phyloP scores from a whole-genome alignment of 306 rosid species.

The Acacia acuminata region DNA sequence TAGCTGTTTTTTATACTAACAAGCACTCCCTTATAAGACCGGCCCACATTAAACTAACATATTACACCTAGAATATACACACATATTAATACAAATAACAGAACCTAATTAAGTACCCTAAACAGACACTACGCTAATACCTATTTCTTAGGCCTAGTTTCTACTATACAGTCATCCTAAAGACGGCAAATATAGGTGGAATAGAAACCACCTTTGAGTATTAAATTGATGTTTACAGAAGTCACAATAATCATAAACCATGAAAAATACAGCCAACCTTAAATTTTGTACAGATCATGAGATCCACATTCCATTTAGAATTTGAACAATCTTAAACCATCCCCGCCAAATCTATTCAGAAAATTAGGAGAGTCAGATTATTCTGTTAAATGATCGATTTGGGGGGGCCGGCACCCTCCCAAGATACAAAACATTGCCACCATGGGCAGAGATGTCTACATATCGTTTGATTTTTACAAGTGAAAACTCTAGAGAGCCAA shows the following conservation, averaged over 20 bases:
- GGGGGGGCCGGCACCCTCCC: too few relatives aligned
- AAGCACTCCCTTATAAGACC: too few relatives aligned
- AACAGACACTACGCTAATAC: too few relatives aligned
- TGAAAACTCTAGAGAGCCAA: background rate
- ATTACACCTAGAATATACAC: too few relatives aligned
- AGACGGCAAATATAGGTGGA: too few relatives aligned
- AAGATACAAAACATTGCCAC: background rate
- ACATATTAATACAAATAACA: too few relatives aligned
- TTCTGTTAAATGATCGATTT: background rate
- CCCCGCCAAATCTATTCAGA: background rate
- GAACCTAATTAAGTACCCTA: too few relatives aligned
- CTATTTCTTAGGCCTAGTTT: too few relatives aligned
- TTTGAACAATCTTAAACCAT: background rate
- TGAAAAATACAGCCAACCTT: background rate
- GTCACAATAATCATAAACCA: background rate
- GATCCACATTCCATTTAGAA: background rate
- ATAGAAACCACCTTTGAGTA: background rate
- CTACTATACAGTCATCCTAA: too few relatives aligned
- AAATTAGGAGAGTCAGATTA: background rate
- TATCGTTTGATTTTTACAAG: background rate
- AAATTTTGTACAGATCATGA: background rate
- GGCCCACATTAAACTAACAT: too few relatives aligned
- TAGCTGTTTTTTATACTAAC: too few relatives aligned
- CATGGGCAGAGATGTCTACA: background rate
- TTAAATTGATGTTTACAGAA: background rate